Evolutionary conservation across 1,284 basidiomycete species (phyloP).

Genomic region (Sanghuangporus weigelae): DNA sequence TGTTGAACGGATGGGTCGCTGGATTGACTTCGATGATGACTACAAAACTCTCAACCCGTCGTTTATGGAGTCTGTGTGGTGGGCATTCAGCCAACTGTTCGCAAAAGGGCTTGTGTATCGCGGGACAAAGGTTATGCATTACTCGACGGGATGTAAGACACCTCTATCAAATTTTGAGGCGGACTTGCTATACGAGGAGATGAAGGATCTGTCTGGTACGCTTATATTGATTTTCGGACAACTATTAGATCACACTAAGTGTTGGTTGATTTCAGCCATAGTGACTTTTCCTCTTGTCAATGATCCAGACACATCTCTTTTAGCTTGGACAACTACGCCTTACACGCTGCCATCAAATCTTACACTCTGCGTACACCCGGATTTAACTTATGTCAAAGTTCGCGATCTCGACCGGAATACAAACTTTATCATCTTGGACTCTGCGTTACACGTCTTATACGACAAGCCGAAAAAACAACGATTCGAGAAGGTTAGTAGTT

Average conservation of each 20-base stretch:
- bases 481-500: conserved; percentile 86
- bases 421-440: not conserved
- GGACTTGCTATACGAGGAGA: conserved; percentile 55
- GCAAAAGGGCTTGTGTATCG: conserved; percentile 94
- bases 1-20: conserved; percentile 97
- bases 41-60: conserved; percentile 94
- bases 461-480: conserved; percentile 98
- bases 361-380: conserved; percentile 92
- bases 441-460: conserved; percentile 49
- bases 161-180: conserved; percentile 98
- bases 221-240: too few relatives aligned
- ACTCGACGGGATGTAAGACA: conserved; percentile 94
- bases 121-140: conserved; percentile 95
- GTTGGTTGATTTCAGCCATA: too few relatives aligned
- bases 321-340: conserved; percentile 99
- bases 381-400: conserved; percentile 96
- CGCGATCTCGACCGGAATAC: conserved; percentile 49
- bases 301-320: conserved; percentile 83
- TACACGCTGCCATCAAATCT: conserved; percentile 98
- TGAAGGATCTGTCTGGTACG: not conserved
- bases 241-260: too few relatives aligned
- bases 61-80: conserved; percentile 99
- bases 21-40: conserved; percentile 99
- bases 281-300: conserved; percentile 89
- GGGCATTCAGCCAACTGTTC: conserved; percentile 95